A percentile compares a stretch with the other conserved stretches of the same genome.
Evolutionary conservation across 2,329 filamentous ascomycete genomes (phyloP).

Genomic region (Ilyonectria robusta): DNA sequence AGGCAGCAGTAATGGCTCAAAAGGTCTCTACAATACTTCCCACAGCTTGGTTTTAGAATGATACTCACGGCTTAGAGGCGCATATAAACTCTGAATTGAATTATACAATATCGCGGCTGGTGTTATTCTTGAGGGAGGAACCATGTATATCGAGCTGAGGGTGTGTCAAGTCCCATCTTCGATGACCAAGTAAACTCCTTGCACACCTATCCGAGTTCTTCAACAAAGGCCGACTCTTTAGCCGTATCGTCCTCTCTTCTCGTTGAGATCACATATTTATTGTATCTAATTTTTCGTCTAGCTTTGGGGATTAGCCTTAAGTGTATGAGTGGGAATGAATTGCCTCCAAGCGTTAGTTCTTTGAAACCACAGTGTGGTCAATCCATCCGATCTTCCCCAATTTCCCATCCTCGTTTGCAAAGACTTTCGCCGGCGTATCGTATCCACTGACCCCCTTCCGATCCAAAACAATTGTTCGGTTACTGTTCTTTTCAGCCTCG

Average conservation of each 20-base stretch:
- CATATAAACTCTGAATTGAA: neutral
- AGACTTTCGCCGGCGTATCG: conserved; percentile 17
- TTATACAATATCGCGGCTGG: neutral
- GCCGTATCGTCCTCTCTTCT: too few relatives aligned
- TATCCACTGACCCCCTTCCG: conserved; percentile 12
- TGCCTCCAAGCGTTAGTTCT: neutral
- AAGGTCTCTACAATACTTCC: rapidly evolving
- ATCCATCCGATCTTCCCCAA: conserved; percentile 20
- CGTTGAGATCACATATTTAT: too few relatives aligned
- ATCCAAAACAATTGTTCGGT: conserved; percentile 15
- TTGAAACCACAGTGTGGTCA: conserved; percentile 15
- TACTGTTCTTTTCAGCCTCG: conserved; percentile 17
- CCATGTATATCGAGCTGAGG: too few relatives aligned
- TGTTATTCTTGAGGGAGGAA: too few relatives aligned
- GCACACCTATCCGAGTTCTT: too few relatives aligned
- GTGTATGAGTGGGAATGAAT: too few relatives aligned
- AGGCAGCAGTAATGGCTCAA: neutral
- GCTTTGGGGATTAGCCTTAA: too few relatives aligned
- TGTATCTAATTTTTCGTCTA: too few relatives aligned
- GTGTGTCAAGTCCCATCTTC: too few relatives aligned
- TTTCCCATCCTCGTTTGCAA: conserved; percentile 3
- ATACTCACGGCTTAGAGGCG: neutral
- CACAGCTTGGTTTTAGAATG: neutral
- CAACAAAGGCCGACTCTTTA: too few relatives aligned
- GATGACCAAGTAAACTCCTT: too few relatives aligned